Percentiles rank a stretch among this genome's conserved stretches.
Conservation (phyloP, 208 protist genomes). For the Leishmania martiniquensis region DNA sequence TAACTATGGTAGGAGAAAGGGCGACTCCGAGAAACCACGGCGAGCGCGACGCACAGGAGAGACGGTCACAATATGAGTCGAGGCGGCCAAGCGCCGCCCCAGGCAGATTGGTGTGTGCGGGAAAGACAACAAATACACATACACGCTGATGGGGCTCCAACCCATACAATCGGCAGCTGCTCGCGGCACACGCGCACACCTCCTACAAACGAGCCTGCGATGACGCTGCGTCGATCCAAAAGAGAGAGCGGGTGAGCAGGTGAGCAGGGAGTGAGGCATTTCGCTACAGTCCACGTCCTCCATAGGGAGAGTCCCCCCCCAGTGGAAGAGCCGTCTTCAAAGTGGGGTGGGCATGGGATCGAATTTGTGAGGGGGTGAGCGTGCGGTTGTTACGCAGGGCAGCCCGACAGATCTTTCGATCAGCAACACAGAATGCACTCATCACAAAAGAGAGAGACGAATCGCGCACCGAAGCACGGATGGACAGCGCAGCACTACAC, state of each 20-base stretch:
- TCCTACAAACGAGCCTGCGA: not conserved
- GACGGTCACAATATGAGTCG: not conserved
- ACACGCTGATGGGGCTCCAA: not conserved
- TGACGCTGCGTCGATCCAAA: not conserved
- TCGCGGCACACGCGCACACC: not conserved
- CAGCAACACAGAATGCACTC: not conserved
- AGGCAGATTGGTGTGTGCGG: not conserved
- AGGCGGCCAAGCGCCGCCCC: not conserved
- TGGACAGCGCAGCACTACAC: not conserved
- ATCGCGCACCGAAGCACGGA: not conserved
- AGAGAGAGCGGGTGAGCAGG: not conserved
- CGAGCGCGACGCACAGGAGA: not conserved
- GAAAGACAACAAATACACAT: not conserved
- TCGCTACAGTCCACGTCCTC: not conserved
- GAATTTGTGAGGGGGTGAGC: not conserved
- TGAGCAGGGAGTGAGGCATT: not conserved
- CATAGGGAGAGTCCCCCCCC: not conserved
- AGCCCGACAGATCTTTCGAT: not conserved
- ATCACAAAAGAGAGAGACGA: not conserved
- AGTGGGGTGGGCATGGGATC: not conserved
- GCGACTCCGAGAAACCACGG: not conserved
- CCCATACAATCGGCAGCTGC: not conserved
- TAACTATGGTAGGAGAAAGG: too few relatives aligned
- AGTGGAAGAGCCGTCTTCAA: not conserved
- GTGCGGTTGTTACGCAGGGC: not conserved